phyloP scores from a whole-genome alignment of 2,329 filamentous ascomycete species.

The Botrytis hyacinthi region DNA sequence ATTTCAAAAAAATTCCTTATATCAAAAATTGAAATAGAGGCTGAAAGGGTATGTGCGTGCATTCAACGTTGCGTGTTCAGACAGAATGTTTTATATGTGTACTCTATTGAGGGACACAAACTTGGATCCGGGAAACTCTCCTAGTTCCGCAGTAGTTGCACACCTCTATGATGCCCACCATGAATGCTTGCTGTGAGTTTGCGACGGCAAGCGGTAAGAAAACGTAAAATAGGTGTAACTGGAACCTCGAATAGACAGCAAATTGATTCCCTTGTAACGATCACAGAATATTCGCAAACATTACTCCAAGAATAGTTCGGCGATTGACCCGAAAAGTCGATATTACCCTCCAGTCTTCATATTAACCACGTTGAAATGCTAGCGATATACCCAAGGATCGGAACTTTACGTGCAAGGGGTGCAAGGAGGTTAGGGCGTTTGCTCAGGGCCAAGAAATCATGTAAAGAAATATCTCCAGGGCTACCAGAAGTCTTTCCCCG shows the following conservation, averaged over 20 bases:
- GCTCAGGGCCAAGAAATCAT: background rate
- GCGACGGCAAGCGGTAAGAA: constrained; percentile 18
- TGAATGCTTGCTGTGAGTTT: constrained; percentile 14
- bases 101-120: constrained; percentile 3
- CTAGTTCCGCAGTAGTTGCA: constrained; percentile 12
- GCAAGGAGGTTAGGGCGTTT: background rate
- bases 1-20: no score
- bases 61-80: background rate
- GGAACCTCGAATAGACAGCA: constrained; percentile 9
- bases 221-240: constrained; percentile 17
- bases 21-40: background rate
- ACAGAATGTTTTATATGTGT: constrained; percentile 2
- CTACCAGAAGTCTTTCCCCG: constrained; percentile 11
- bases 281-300: constrained; percentile 4
- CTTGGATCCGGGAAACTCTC: constrained; percentile 17
- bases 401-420: constrained; percentile 4
- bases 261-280: background rate
- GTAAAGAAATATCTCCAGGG: background rate
- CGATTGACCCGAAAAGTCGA: background rate
- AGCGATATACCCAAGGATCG: constrained; percentile 14
- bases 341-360: background rate
- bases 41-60: background rate
- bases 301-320: constrained; percentile 12
- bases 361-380: background rate
- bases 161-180: constrained; percentile 3